Evolutionary conservation across 1,284 basidiomycete species (phyloP).

Genomic region (Caloboletus firmus): DNA sequence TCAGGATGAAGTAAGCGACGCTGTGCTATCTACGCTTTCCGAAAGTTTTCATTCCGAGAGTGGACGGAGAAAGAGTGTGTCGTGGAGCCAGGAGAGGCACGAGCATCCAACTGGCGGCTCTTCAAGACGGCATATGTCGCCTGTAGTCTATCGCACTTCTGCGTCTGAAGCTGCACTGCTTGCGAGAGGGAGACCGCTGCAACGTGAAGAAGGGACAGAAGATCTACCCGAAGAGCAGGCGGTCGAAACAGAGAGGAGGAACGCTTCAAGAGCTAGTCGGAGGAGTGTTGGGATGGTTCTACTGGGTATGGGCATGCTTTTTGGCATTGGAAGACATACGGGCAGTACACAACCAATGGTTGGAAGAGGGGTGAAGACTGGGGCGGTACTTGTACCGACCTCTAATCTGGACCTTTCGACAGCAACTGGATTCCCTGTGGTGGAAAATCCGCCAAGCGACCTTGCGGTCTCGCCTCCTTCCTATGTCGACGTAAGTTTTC

Average conservation of each 20-base stretch:
- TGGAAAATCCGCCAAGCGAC: background rate
- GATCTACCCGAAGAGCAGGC: slow-evolving; percentile 23
- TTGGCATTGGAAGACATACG: slow-evolving; percentile 57
- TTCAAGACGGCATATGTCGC: slow-evolving; percentile 34
- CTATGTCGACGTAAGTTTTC: slow-evolving; percentile 25
- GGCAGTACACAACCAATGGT: slow-evolving; percentile 32
- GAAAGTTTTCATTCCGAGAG: slow-evolving; percentile 75
- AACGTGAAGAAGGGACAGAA: slow-evolving; percentile 37
- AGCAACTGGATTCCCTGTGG: slow-evolving; percentile 8
- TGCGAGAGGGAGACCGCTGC: slow-evolving; percentile 48
- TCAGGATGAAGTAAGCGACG: slow-evolving; percentile 53
- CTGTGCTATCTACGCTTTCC: slow-evolving; percentile 52
- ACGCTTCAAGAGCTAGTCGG: slow-evolving; percentile 58
- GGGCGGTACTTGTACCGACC: slow-evolving; percentile 36
- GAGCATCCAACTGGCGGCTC: slow-evolving; percentile 42
- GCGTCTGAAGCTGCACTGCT: slow-evolving; percentile 23
- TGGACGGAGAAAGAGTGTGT: slow-evolving; percentile 55
- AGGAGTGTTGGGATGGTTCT: slow-evolving; percentile 72
- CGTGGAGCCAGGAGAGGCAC: slow-evolving; percentile 64
- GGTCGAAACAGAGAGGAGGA: slow-evolving; percentile 32
- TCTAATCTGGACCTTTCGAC: slow-evolving; percentile 5
- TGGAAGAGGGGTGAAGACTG: slow-evolving; percentile 32
- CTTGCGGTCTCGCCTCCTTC: background rate
- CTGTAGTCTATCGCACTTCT: slow-evolving; percentile 34
- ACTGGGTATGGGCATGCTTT: slow-evolving; percentile 66